Conservation (phyloP, 2,329 filamentous ascomycete genomes). For the Hypomyces perniciosus region DNA sequence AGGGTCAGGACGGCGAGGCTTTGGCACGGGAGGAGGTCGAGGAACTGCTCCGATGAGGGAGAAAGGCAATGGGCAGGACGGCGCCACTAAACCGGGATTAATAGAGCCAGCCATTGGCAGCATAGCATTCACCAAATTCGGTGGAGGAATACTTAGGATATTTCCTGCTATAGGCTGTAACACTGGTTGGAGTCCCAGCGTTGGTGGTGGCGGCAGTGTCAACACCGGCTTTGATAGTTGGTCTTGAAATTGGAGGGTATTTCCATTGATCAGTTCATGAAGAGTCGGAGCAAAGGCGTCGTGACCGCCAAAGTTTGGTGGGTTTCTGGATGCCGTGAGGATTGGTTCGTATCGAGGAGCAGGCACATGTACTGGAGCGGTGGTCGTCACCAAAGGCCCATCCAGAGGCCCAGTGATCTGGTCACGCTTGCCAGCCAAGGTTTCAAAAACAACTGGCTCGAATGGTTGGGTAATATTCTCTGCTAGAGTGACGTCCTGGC, state of each 20-base stretch:
- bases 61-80: background rate
- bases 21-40: slow-evolving; percentile 25
- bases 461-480: background rate
- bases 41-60: background rate
- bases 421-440: background rate
- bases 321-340: background rate
- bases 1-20: slow-evolving; percentile 37
- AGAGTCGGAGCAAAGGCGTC: background rate
- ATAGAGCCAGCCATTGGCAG: background rate
- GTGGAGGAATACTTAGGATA: background rate
- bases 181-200: background rate
- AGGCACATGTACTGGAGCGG: background rate
- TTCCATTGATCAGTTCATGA: background rate
- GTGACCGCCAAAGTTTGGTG: background rate
- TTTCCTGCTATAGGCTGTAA: slow-evolving; percentile 5
- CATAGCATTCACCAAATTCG: background rate
- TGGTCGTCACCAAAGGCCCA: background rate
- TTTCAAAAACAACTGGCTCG: background rate
- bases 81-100: slow-evolving; percentile 1
- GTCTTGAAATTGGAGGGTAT: slow-evolving; percentile 2
- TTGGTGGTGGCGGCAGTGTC: background rate
- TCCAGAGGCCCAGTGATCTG: background rate
- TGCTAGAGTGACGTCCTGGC: background rate
- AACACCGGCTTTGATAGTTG: background rate
- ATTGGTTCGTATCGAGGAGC: background rate